Base-by-base conservation (phyloP, 2,329 filamentous ascomycete species). In the Rhytidhysteron rufulum region DNA sequence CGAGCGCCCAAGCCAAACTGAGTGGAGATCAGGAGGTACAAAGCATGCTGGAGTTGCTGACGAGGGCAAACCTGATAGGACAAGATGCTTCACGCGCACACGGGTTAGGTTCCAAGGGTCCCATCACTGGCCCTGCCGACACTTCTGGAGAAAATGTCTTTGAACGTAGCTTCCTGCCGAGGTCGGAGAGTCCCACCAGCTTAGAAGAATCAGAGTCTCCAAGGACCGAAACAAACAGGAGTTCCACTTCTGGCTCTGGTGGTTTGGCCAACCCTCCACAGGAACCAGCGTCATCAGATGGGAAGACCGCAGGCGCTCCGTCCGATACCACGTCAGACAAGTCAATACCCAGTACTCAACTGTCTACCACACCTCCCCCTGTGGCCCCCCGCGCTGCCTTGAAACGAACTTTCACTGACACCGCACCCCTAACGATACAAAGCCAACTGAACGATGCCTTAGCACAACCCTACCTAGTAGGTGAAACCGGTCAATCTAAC, bases 371-470 rank as follows among this genome's bases (percentile, higher is more conserved):
- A 19, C 53, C 55, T 16, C 49, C 58, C 6, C 45, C 42, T 18
- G 53, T 53, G 10, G 57, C 57, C 4, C 47, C 53, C 40, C 81
- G 82, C 40, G 77, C 80, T 38, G 86, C 77, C 45, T 67, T 96
- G 47, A 94, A 90, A 68, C 81, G 91, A 56, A 95, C 91, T 15
- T 85, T 86, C 67, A 97, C 91, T 13, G 91, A 97, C 63, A 80
- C 86, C 17, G 79, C 80, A 38, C 79, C 86, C 15, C 75, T 86
- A 20, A 82, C 82, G 15, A 70, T 94, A 49, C 87, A 94, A 64
- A 83, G 85, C 54, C 91, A 85, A 66, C 79, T 96, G 33, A 80
- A 91, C 54, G 90, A 97, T 57, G 84, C 85, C 37, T 74, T 96
- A 65, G 83, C 88, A 18, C 84, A 90, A 61, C 90, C 91, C 13